phyloP scores from a whole-genome alignment of 2,329 filamentous ascomycete genomes.

The Colletotrichum noveboracense region DNA sequence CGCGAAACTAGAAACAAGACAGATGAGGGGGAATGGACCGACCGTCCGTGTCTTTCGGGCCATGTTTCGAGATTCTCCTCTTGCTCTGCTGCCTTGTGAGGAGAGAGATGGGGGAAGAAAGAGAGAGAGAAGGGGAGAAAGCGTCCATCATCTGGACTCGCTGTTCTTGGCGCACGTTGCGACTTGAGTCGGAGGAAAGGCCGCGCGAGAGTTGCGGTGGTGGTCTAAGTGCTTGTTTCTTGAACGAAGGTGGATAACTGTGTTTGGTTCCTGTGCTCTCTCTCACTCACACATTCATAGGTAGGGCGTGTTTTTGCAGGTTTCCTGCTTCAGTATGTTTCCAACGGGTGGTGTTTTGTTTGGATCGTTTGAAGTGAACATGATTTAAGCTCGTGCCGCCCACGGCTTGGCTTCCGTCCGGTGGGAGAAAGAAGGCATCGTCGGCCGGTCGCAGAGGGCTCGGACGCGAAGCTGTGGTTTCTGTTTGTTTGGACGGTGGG shows the following conservation, averaged over 20 bases:
- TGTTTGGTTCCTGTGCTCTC: not conserved
- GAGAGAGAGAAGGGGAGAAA: not conserved
- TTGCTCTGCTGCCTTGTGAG: not conserved
- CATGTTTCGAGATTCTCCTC: constrained; percentile 9
- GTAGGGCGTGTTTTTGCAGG: not conserved
- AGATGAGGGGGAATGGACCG: not conserved
- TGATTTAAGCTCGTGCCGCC: not conserved
- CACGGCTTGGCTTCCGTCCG: not conserved
- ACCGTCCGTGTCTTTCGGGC: not conserved
- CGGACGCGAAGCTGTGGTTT: constrained; percentile 11
- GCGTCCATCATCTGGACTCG: constrained; percentile 18
- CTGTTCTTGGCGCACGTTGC: constrained; percentile 18
- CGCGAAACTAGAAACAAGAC: not conserved
- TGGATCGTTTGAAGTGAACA: not conserved
- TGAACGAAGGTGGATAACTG: not conserved
- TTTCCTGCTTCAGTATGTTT: not conserved
- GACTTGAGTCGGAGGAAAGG: constrained; percentile 4
- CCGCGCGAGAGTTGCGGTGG: not conserved
- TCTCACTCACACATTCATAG: not conserved
- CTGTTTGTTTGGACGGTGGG: constrained; percentile 7
- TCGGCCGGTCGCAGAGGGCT: not conserved
- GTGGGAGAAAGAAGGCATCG: not conserved
- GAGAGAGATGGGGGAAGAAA: not conserved
- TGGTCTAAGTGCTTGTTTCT: not conserved
- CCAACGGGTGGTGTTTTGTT: not conserved